Conservation (phyloP, 169 alveolate species). For the Cryptosporidium muris region DNA sequence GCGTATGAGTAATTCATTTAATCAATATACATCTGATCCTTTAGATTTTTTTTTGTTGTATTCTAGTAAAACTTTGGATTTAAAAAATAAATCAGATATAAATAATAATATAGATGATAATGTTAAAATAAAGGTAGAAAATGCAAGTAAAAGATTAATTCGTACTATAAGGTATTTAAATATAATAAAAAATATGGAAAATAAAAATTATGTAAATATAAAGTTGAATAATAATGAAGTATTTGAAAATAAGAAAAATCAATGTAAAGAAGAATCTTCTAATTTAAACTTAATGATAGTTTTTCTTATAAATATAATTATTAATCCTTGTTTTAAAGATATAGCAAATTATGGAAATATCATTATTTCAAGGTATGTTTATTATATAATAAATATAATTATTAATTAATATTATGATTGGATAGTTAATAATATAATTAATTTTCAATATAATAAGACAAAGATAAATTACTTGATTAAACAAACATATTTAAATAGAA, state of each 20-base stretch:
- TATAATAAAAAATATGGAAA: neutral
- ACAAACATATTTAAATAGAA: too few species aligned
- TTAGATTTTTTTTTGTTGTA: neutral
- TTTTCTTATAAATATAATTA: slow-evolving; percentile 3
- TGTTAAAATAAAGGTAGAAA: slow-evolving; percentile 4
- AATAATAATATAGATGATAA: slow-evolving; percentile 5
- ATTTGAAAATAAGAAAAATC: neutral
- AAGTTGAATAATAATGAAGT: neutral
- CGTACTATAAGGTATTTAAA: neutral
- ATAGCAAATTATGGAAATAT: slow-evolving; percentile 18
- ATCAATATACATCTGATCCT: slow-evolving; percentile 18
- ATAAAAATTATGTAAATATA: neutral
- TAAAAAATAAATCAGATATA: neutral
- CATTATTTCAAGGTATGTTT: slow-evolving; percentile 39
- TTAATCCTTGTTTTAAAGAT: slow-evolving; percentile 40
- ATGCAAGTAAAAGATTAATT: slow-evolving; percentile 26
- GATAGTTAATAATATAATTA: neutral
- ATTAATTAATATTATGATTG: neutral
- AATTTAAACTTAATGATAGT: neutral
- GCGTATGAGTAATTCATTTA: slow-evolving; percentile 3
- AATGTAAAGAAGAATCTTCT: too few species aligned
- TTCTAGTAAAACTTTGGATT: neutral
- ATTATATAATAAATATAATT: neutral
- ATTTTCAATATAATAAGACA: neutral
- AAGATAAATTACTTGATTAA: too few species aligned